Evolutionary conservation across 2,329 filamentous ascomycete species (phyloP).

Genomic region (Plectosphaerella cucumerina): DNA sequence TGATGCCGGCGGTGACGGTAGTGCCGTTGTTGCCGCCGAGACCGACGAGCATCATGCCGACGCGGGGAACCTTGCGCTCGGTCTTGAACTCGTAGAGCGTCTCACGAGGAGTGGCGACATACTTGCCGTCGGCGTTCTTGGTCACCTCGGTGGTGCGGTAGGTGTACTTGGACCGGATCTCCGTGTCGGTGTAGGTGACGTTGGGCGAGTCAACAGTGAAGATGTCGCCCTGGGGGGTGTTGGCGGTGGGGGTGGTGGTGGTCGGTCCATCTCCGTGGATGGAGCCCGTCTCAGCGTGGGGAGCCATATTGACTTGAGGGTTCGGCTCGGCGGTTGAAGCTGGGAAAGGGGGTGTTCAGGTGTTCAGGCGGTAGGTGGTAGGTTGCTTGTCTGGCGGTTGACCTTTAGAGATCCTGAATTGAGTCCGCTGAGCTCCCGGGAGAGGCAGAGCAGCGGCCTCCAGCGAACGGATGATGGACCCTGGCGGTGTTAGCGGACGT

Average conservation of each 20-base stretch:
- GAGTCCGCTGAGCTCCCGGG: slow-evolving; percentile 77
- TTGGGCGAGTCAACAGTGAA: slow-evolving; percentile 92
- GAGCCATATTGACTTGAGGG: slow-evolving; percentile 68
- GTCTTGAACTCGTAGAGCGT: slow-evolving; percentile 97
- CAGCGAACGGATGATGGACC: slow-evolving; percentile 93
- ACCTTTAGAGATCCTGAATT: slow-evolving; percentile 22
- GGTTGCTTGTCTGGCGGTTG: slow-evolving; percentile 45
- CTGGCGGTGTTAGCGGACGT: slow-evolving; percentile 38
- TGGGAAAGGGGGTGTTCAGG: slow-evolving; percentile 14
- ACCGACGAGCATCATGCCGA: slow-evolving; percentile 95
- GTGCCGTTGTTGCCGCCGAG: slow-evolving; percentile 98
- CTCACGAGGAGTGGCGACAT: slow-evolving; percentile 80
- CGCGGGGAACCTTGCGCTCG: slow-evolving; percentile 86
- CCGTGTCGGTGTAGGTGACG: slow-evolving; percentile 80
- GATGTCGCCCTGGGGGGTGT: slow-evolving; percentile 42
- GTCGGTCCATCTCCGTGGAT: slow-evolving; percentile 56
- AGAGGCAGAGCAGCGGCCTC: slow-evolving; percentile 88
- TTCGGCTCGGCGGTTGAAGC: slow-evolving; percentile 24
- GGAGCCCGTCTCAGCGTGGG: slow-evolving; percentile 71
- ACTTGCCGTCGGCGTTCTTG: slow-evolving; percentile 64
- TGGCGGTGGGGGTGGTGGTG: slow-evolving; percentile 38
- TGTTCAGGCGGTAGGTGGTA: slow-evolving; percentile 11
- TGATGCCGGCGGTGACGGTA: slow-evolving; percentile 93
- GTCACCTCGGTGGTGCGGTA: slow-evolving; percentile 90
- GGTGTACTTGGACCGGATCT: slow-evolving; percentile 91